phyloP scores from a whole-genome alignment of 2,329 filamentous ascomycete genomes.

The Colletotrichum falcatum region DNA sequence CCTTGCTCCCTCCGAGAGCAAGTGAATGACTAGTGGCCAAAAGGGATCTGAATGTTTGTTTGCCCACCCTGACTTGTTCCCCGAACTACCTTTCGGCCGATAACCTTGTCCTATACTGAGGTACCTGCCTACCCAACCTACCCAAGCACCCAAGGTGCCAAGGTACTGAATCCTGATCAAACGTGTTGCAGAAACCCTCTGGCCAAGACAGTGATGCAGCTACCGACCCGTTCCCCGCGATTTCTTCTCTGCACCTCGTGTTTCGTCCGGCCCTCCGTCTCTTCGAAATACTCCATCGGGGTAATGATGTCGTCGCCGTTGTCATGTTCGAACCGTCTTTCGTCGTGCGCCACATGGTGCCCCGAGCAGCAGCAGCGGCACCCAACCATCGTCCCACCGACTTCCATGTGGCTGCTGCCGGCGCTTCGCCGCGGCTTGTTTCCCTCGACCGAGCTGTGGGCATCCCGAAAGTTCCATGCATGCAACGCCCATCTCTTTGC shows the following conservation, averaged over 20 bases:
- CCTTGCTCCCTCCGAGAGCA: background rate
- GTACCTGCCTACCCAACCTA: no score
- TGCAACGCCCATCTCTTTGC: background rate
- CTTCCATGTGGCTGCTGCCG: slow-evolving; percentile 10
- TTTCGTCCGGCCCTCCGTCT: slow-evolving; percentile 16
- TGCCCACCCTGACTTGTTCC: slow-evolving; percentile 5
- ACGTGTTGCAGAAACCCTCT: background rate
- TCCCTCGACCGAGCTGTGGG: slow-evolving; percentile 6
- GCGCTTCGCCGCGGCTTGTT: background rate
- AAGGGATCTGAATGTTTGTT: slow-evolving; percentile 11
- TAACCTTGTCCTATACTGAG: background rate
- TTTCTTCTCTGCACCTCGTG: slow-evolving; percentile 1
- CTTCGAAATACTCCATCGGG: slow-evolving; percentile 6
- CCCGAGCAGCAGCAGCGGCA: slow-evolving; percentile 7
- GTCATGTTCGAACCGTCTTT: background rate
- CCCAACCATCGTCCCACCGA: slow-evolving; percentile 22
- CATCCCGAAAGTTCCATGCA: slow-evolving; percentile 12
- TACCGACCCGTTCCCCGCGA: slow-evolving; percentile 3
- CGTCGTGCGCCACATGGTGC: slow-evolving; percentile 4
- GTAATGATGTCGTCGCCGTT: slow-evolving; percentile 9
- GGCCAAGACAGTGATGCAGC: slow-evolving; percentile 8
- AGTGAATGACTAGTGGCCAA: background rate
- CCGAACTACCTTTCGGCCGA: background rate
- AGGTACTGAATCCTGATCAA: no score
- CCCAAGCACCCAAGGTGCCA: no score